These are phyloP conservation scores for Agapanthus africanus DNA, from an alignment of 106 monocot genomes.

Conservation along the genomic window DNA sequence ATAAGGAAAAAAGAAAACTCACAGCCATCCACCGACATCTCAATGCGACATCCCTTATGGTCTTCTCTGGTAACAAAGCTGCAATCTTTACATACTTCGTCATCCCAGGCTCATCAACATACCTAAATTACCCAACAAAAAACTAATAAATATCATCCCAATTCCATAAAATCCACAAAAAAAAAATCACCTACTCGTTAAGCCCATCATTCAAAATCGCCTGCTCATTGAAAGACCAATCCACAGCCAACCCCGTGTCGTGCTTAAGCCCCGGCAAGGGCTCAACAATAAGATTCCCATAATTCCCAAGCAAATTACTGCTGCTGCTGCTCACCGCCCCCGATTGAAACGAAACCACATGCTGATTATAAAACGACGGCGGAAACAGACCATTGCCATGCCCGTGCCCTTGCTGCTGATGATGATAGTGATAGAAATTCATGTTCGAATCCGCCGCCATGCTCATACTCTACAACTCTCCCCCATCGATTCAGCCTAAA, in stretches of 20 bases:
- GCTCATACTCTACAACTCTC: too few relatives aligned
- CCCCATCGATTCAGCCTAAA: too few relatives aligned
- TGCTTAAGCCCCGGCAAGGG: conserved; percentile 36
- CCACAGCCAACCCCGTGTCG: conserved; percentile 39
- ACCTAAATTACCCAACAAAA: conserved; percentile 22
- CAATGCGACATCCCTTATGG: conserved; percentile 68
- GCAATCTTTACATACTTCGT: conserved; percentile 76
- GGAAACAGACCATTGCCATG: conserved; percentile 20
- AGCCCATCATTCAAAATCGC: conserved; percentile 37
- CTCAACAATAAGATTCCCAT: conserved; percentile 12
- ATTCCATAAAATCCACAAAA: neutral
- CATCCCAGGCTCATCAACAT: conserved; percentile 33
- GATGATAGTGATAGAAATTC: conserved; percentile 21
- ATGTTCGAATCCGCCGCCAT: conserved; percentile 74
- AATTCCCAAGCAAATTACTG: conserved; percentile 20
- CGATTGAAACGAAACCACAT: conserved; percentile 61
- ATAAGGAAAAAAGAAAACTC: conserved; percentile 17
- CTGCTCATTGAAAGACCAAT: conserved; percentile 54
- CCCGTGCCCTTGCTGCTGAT: too few relatives aligned
- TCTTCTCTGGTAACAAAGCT: conserved; percentile 44
- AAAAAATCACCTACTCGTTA: conserved; percentile 20
- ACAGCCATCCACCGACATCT: conserved; percentile 72
- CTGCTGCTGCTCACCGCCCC: conserved; percentile 10
- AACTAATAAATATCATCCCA: neutral
- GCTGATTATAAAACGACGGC: conserved; percentile 43